Conservation (phyloP, 176 grass and related monocot species). For the Ampelocalamus luodianensis region DNA sequence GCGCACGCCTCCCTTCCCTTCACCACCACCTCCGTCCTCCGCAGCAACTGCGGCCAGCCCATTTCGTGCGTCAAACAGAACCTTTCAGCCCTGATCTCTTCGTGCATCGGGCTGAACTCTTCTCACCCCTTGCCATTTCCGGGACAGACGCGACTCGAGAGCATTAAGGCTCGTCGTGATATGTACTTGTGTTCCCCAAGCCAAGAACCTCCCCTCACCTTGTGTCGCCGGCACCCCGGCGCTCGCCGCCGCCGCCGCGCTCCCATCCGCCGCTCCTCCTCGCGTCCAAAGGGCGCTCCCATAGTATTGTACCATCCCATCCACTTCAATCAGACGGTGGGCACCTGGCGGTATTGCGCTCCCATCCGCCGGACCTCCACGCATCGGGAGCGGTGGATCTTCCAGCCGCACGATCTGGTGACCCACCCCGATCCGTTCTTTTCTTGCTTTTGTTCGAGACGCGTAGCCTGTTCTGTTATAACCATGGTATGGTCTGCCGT, state of each 20-base stretch:
- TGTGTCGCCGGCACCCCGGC: neutral
- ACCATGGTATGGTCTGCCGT: constrained; percentile 6
- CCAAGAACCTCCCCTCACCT: neutral
- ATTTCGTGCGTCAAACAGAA: no score
- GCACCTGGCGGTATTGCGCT: neutral
- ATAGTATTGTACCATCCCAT: neutral
- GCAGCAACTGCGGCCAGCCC: no score
- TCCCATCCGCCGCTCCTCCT: neutral
- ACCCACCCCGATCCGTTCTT: neutral
- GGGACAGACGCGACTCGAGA: neutral
- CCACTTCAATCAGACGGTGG: neutral
- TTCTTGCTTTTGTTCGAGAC: constrained; percentile 18
- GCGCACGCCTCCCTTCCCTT: no score
- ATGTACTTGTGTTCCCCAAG: neutral
- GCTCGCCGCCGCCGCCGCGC: constrained; percentile 26
- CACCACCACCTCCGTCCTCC: no score
- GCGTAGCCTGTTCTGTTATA: constrained; percentile 13
- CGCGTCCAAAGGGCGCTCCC: neutral
- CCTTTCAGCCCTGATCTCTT: no score
- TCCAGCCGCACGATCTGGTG: constrained; percentile 79
- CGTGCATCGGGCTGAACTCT: neutral
- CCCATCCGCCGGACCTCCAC: constrained; percentile 84
- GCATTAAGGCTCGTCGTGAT: neutral
- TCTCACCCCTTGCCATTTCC: neutral
- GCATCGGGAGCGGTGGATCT: constrained; percentile 86